A percentile compares a stretch with the other conserved stretches of the same genome.
Evolutionary conservation across 768 basidiomycete genomes (phyloP).

Genomic region (Dentipellis sp.): DNA sequence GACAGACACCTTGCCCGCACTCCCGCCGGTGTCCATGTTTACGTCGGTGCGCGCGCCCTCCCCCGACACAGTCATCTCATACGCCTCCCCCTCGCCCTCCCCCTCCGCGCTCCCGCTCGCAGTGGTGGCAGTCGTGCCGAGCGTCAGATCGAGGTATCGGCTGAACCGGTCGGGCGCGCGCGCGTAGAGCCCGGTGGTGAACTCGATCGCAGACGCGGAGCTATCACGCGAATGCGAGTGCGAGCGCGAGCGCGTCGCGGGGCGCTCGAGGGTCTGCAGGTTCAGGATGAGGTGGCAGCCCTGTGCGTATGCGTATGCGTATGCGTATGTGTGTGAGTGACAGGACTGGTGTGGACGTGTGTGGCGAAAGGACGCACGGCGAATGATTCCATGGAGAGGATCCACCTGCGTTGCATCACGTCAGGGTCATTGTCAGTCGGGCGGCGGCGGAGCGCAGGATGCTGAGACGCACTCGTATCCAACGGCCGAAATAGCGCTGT

Average conservation of each 20-base stretch:
- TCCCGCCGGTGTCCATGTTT: too few species aligned
- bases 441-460: too few species aligned
- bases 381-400: conserved; percentile 1
- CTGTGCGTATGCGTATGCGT: neutral
- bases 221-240: neutral
- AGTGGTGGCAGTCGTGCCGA: too few species aligned
- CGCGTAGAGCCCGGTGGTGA: neutral
- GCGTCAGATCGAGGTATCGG: too few species aligned
- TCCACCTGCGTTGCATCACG: neutral
- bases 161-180: neutral
- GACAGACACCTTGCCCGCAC: too few species aligned
- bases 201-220: neutral
- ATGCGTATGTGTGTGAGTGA: neutral
- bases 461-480: conserved; percentile 2
- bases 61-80: too few species aligned
- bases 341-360: too few species aligned
- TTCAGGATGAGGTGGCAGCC: conserved; percentile 2
- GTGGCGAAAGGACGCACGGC: neutral
- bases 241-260: neutral
- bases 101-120: too few species aligned
- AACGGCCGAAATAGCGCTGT: conserved; percentile 3
- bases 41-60: too few species aligned
- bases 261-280: neutral
- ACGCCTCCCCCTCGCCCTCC: too few species aligned
- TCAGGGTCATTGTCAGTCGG: too few species aligned